These are phyloP conservation scores for Rossbeevera mucosa DNA, from an alignment of 768 basidiomycete species.

Conservation along the genomic window DNA sequence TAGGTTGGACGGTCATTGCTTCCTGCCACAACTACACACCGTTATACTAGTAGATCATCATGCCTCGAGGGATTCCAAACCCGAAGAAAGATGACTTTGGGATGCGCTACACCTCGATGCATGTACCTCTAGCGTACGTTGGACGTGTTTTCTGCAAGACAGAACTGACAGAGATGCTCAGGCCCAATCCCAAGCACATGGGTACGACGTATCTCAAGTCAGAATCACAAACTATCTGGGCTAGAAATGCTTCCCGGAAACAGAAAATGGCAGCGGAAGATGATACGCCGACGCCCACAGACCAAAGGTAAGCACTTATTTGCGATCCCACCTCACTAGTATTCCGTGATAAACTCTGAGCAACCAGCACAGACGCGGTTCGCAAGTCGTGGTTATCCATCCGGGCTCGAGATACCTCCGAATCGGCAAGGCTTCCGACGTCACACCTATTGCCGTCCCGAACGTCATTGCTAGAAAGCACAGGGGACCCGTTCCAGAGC, in stretches of 20 bases:
- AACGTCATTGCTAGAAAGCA: conserved; percentile 70
- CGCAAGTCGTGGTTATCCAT: conserved; percentile 75
- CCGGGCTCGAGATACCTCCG: conserved; percentile 71
- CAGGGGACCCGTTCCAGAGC: conserved; percentile 40
- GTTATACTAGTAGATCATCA: conserved; percentile 28
- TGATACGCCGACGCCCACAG: conserved; percentile 33
- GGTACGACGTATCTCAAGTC: conserved; percentile 74
- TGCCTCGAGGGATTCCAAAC: conserved; percentile 83
- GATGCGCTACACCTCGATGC: conserved; percentile 75
- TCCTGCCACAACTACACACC: not conserved
- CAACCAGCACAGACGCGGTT: conserved; percentile 55
- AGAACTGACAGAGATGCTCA: conserved; percentile 27
- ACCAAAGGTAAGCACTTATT: conserved; percentile 41
- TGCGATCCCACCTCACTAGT: conserved; percentile 1
- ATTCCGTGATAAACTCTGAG: conserved; percentile 27
- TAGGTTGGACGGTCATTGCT: no score
- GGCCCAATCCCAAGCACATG: conserved; percentile 77
- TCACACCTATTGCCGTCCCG: conserved; percentile 62
- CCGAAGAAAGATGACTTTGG: conserved; percentile 78
- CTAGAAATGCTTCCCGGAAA: conserved; percentile 56
- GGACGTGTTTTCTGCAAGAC: conserved; percentile 1
- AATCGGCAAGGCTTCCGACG: conserved; percentile 74
- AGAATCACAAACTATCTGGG: conserved; percentile 71
- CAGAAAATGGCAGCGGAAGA: conserved; percentile 41
- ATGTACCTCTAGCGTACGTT: conserved; percentile 70